phyloP scores from a whole-genome alignment of 176 grass and related monocot genomes.

The Echinochloa phyllopogon region DNA sequence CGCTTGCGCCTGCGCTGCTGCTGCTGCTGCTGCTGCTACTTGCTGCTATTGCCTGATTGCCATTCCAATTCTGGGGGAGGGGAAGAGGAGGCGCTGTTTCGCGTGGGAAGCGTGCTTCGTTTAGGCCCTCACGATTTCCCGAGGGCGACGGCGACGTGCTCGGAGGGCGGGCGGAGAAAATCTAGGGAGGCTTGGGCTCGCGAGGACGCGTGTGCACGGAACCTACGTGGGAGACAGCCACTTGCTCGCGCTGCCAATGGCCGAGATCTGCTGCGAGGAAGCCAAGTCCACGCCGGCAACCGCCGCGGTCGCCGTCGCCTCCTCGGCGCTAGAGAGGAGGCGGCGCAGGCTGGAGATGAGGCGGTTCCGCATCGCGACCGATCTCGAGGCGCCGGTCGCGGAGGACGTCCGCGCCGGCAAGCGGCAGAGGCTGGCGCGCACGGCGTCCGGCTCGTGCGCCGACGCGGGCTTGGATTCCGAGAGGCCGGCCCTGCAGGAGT shows the following conservation, averaged over 20 bases:
- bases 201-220: not conserved
- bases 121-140: not conserved
- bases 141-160: conserved; percentile 33
- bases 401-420: conserved; percentile 43
- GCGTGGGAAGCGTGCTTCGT: conserved; percentile 27
- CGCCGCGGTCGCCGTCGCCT: conserved; percentile 38
- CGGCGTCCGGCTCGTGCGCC: conserved; percentile 14
- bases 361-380: conserved; percentile 46
- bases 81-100: not conserved
- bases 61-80: not conserved
- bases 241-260: conserved; percentile 42
- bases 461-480: conserved; percentile 11
- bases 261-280: conserved; percentile 72
- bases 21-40: conserved; percentile 8
- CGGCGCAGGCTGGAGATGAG: conserved; percentile 52
- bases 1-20: conserved; percentile 12
- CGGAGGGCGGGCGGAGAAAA: not conserved
- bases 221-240: not conserved
- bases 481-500: not conserved
- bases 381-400: conserved; percentile 30
- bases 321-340: conserved; percentile 55
- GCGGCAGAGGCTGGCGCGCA: conserved; percentile 42
- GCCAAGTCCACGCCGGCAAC: conserved; percentile 53
- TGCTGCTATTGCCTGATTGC: too few relatives aligned
- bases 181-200: not conserved